Percentiles rank a stretch among this genome's conserved stretches.
phyloP scores from a whole-genome alignment of 257 asterid genomes.

The Scutellaria galericulata region DNA sequence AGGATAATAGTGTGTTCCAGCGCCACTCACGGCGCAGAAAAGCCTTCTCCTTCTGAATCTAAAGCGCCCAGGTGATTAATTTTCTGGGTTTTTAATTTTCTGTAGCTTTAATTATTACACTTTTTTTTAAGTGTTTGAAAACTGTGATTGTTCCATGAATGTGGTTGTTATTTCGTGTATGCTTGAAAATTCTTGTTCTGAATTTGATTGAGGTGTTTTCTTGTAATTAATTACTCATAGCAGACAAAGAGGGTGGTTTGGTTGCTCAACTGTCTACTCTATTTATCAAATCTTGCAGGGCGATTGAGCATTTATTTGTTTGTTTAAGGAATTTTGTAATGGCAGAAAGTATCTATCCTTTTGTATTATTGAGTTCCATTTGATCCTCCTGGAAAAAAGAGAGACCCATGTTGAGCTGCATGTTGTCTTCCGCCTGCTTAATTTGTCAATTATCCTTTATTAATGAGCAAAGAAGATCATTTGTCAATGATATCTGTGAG shows the following conservation, averaged over 20 bases:
- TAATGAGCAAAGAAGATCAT: too few relatives aligned
- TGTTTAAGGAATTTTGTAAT: background rate
- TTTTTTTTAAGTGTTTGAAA: background rate
- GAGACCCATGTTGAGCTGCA: background rate
- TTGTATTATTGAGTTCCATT: background rate
- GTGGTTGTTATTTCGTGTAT: slow-evolving; percentile 13
- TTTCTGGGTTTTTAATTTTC: slow-evolving; percentile 20
- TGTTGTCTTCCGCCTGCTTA: too few relatives aligned
- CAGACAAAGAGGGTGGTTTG: background rate
- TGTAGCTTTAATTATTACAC: background rate
- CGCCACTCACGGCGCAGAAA: slow-evolving; percentile 67
- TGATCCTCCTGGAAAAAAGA: background rate
- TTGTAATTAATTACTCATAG: background rate
- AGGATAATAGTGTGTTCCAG: slow-evolving; percentile 58
- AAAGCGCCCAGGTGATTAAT: slow-evolving; percentile 60
- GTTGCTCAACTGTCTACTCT: background rate
- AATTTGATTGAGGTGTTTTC: slow-evolving; percentile 14
- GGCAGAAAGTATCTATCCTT: too few relatives aligned
- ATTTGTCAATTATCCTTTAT: too few relatives aligned
- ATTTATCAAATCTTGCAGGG: too few relatives aligned
- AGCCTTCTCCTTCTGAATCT: slow-evolving; percentile 61
- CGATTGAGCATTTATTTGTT: background rate
- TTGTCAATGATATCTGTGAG: too few relatives aligned
- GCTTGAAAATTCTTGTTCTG: slow-evolving; percentile 18
- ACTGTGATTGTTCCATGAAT: slow-evolving; percentile 21